Base-by-base conservation (phyloP, 1,284 basidiomycete genomes). In the Melampsora larici-populina region DNA sequence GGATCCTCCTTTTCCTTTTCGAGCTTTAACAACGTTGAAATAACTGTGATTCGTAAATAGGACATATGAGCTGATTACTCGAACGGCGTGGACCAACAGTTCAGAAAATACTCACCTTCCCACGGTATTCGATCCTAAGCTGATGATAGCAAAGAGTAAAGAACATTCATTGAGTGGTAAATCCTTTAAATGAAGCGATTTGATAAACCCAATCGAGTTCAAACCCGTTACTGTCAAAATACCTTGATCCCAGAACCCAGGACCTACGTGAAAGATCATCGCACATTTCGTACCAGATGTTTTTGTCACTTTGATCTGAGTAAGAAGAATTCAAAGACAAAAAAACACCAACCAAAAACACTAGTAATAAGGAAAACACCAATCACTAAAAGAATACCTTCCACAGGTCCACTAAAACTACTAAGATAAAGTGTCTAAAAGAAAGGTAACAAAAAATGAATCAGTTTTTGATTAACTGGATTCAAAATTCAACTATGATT, bases 331-430 rank as follows among this genome's bases (percentile, higher is more conserved):
- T 11, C 29, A 26, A 65, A 17, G 8, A 46, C 21, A 67, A 21
- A 51, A 33, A 18, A 62, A 17, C 46, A 26, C 79, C 15, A 7
- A 89, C 92, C 92, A 80, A 86, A 89, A 64, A 90, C 82, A 1
- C 91, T 94, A 15, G 92, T 91, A 75, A 97, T 85, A 31, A 90
- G 81, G 85, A 91, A 98, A 78, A 98, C 89, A 15, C 82, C 83
- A 36, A 91, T 87, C 78, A 98, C 90, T 84, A 98, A 88, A 68
- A 99, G 85, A 81, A 99, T 97, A 11, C 96, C 96, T 84, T 98
- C 96, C 1, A 98, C 93, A 0, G 96, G 96, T 0, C 96, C 96
- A 11, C 93, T 96, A 85, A 97, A 97, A 36, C 90, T 89, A n/a
- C 93, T 93, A 21, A 97, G 89, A 85, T 90, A 97, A 7, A 97